Evolutionary conservation across 2,329 filamentous ascomycete genomes (phyloP).

Genomic region (Coniochaeta ligniaria): DNA sequence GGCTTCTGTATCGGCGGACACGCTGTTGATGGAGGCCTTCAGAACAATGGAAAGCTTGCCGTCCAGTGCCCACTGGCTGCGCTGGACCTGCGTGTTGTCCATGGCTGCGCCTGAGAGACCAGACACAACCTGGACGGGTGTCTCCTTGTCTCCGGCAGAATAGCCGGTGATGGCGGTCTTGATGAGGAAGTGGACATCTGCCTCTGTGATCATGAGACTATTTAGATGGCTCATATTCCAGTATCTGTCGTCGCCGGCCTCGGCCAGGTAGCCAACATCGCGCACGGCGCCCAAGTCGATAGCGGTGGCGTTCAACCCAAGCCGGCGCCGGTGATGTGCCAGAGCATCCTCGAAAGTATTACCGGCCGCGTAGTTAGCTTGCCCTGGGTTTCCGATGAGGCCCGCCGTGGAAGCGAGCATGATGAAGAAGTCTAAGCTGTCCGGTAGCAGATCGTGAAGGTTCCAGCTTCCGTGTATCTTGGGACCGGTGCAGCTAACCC

Average conservation of each 20-base stretch:
- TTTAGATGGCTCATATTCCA: slow-evolving; percentile 9
- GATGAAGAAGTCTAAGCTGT: slow-evolving; percentile 34
- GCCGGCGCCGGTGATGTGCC: slow-evolving; percentile 15
- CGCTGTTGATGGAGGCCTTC: too few relatives aligned
- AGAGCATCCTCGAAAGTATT: slow-evolving; percentile 44
- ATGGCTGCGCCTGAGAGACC: too few relatives aligned
- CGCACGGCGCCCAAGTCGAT: not conserved
- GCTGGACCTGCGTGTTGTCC: too few relatives aligned
- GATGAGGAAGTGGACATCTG: slow-evolving; percentile 13
- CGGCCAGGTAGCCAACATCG: slow-evolving; percentile 6
- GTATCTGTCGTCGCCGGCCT: slow-evolving; percentile 6
- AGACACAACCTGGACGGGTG: too few relatives aligned
- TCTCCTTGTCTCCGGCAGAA: too few relatives aligned
- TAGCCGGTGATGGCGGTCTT: slow-evolving; percentile 8
- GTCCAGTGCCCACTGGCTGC: too few relatives aligned
- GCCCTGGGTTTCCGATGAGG: slow-evolving; percentile 49
- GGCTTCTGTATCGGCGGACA: too few relatives aligned
- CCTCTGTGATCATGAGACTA: slow-evolving; percentile 10
- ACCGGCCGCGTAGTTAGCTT: slow-evolving; percentile 51
- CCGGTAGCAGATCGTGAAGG: slow-evolving; percentile 28
- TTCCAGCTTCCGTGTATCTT: slow-evolving; percentile 45
- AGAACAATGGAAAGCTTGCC: too few relatives aligned
- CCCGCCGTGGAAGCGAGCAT: slow-evolving; percentile 49
- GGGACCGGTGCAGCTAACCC: slow-evolving; percentile 33
- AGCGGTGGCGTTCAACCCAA: not conserved